phyloP scores from a whole-genome alignment of 2,329 filamentous ascomycete species.

The Aciculosporium take region DNA sequence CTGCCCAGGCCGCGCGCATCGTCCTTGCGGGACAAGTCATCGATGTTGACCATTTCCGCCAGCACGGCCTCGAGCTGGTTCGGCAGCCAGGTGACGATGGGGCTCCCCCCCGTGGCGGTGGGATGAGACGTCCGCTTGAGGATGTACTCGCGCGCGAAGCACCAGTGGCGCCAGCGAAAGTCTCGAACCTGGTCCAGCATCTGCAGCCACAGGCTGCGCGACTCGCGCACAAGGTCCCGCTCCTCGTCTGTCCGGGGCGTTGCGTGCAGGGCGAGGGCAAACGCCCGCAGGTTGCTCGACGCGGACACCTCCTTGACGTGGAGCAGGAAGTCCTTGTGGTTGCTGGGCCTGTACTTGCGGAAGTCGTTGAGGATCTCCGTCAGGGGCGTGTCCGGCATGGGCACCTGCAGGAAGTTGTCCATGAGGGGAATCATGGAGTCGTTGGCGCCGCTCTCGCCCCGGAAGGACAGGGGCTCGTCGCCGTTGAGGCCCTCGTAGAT shows the following conservation, averaged over 20 bases:
- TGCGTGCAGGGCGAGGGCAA: slow-evolving; percentile 30
- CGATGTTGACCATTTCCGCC: slow-evolving; percentile 50
- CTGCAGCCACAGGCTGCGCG: slow-evolving; percentile 46
- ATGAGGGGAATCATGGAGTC: slow-evolving; percentile 87
- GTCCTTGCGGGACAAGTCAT: slow-evolving; percentile 26
- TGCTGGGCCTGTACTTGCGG: slow-evolving; percentile 73
- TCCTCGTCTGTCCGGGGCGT: slow-evolving; percentile 13
- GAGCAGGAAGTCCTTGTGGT: slow-evolving; percentile 73
- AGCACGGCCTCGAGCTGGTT: slow-evolving; percentile 68
- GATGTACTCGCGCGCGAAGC: slow-evolving; percentile 74
- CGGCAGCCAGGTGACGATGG: slow-evolving; percentile 73
- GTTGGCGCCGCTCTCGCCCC: slow-evolving; percentile 86
- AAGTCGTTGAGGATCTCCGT: slow-evolving; percentile 84
- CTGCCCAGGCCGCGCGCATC: slow-evolving; percentile 29
- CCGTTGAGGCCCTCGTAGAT: slow-evolving; percentile 74
- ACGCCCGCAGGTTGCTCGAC: slow-evolving; percentile 41
- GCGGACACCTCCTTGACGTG: slow-evolving; percentile 44
- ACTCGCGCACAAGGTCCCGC: slow-evolving; percentile 35
- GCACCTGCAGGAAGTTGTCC: slow-evolving; percentile 73
- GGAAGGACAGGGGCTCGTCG: slow-evolving; percentile 59
- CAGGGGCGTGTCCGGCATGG: slow-evolving; percentile 79
- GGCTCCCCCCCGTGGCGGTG: slow-evolving; percentile 66
- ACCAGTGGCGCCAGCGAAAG: slow-evolving; percentile 77
- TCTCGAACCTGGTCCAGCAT: slow-evolving; percentile 63
- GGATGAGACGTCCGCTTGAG: slow-evolving; percentile 64